These are phyloP conservation scores for Volutella citrinella DNA, from an alignment of 2,329 filamentous ascomycete species.

Conservation along the genomic window DNA sequence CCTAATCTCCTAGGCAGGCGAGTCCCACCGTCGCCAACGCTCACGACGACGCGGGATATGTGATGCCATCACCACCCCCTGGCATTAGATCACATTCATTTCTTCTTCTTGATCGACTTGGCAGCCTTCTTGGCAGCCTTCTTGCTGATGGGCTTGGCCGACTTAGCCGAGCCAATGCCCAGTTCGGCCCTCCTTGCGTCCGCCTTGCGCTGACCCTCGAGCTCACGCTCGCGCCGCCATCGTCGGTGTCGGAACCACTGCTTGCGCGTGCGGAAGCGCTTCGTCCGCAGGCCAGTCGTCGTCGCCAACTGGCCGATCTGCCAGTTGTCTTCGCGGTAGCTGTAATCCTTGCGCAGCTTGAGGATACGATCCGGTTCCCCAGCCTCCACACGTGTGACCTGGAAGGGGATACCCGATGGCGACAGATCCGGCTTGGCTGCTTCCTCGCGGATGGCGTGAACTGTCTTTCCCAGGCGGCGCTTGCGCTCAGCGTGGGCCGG, in stretches of 20 bases:
- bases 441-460: slow-evolving; percentile 41
- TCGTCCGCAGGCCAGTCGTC: slow-evolving; percentile 49
- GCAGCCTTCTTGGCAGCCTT: slow-evolving; percentile 34
- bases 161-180: slow-evolving; percentile 27
- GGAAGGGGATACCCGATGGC: slow-evolving; percentile 48
- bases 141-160: slow-evolving; percentile 32
- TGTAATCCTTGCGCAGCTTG: slow-evolving; percentile 51
- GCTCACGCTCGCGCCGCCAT: slow-evolving; percentile 40
- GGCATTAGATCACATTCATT: slow-evolving; percentile 1
- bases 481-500: slow-evolving; percentile 70
- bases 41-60: not conserved
- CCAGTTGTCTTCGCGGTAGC: slow-evolving; percentile 60
- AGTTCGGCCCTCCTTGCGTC: slow-evolving; percentile 31
- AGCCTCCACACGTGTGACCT: slow-evolving; percentile 40
- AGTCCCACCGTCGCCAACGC: too few relatives aligned
- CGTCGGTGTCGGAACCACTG: slow-evolving; percentile 44
- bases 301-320: slow-evolving; percentile 53
- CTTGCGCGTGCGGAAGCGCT: slow-evolving; percentile 49
- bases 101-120: slow-evolving; percentile 31
- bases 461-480: slow-evolving; percentile 72
- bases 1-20: too few relatives aligned
- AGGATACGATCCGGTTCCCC: slow-evolving; percentile 47
- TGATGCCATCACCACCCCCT: not conserved
- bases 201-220: slow-evolving; percentile 40
- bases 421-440: slow-evolving; percentile 39